Percentiles rank a stretch among this genome's conserved stretches.
Evolutionary conservation across 2,329 filamentous ascomycete species (phyloP).

Genomic region (Colletotrichum sansevieriae): DNA sequence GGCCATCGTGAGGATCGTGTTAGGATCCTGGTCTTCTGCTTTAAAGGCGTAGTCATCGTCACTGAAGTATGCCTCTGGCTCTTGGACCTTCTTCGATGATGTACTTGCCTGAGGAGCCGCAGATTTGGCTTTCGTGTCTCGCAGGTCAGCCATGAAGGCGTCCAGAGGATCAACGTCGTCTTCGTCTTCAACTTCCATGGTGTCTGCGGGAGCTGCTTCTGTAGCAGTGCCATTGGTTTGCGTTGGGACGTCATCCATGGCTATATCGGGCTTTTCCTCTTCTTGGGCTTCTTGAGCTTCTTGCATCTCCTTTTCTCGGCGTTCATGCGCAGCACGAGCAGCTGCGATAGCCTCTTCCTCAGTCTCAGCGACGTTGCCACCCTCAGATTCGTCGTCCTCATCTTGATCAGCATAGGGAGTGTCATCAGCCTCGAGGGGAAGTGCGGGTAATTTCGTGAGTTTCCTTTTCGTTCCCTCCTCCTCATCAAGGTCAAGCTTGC

Average conservation of each 20-base stretch:
- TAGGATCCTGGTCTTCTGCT: conserved; percentile 61
- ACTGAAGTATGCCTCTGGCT: conserved; percentile 88
- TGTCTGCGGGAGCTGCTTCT: conserved; percentile 49
- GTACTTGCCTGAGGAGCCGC: conserved; percentile 40
- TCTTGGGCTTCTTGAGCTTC: conserved; percentile 59
- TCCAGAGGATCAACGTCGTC: conserved; percentile 88
- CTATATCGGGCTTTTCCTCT: conserved; percentile 53
- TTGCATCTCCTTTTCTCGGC: conserved; percentile 77
- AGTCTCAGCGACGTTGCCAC: conserved; percentile 81
- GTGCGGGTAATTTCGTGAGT: conserved; percentile 88
- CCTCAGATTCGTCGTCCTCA: conserved; percentile 79
- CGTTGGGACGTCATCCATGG: conserved; percentile 34
- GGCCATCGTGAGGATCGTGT: conserved; percentile 65
- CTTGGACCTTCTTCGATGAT: conserved; percentile 68
- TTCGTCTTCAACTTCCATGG: conserved; percentile 69
- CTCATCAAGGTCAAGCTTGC: conserved; percentile 87
- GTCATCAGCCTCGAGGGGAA: conserved; percentile 74
- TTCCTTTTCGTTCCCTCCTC: conserved; percentile 90
- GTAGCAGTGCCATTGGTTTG: conserved; percentile 45
- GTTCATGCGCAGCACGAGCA: conserved; percentile 86
- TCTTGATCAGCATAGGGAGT: conserved; percentile 73
- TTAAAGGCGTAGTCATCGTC: conserved; percentile 79
- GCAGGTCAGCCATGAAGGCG: conserved; percentile 90
- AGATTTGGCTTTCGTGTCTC: conserved; percentile 54
- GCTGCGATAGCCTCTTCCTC: conserved; percentile 92